A percentile compares a stretch with the other conserved stretches of the same genome.
phyloP scores from a whole-genome alignment of 768 basidiomycete genomes.

The Hygrophorus russula region DNA sequence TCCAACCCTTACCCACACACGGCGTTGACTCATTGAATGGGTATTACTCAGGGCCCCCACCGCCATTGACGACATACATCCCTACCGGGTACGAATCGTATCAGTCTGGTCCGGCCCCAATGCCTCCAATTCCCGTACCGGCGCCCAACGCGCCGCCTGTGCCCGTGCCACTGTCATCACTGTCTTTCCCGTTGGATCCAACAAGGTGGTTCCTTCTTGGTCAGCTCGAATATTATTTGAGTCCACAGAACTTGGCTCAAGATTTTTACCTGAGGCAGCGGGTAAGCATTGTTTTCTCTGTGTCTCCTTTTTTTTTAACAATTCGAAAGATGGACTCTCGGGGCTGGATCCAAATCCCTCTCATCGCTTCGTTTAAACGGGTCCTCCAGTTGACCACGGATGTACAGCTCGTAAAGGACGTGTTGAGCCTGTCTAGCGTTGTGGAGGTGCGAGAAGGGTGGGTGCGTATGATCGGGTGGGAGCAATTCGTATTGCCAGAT shows the following conservation, averaged over 20 bases:
- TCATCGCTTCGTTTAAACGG: conserved; percentile 85
- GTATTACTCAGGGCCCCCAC: conserved; percentile 16
- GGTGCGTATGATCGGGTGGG: conserved; percentile 66
- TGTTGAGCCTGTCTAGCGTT: conserved; percentile 50
- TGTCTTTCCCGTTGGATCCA: conserved; percentile 52
- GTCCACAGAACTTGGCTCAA: conserved; percentile 80
- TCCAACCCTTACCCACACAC: conserved; percentile 17
- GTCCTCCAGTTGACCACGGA: conserved; percentile 57
- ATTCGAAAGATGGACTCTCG: conserved; percentile 69
- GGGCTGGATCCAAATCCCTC: conserved; percentile 76
- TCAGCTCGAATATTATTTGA: conserved; percentile 89
- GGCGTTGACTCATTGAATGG: conserved; percentile 12
- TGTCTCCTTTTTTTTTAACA: conserved; percentile 1
- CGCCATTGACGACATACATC: conserved; percentile 16
- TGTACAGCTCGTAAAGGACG: conserved; percentile 52
- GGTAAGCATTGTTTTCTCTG: conserved; percentile 31
- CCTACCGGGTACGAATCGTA: conserved; percentile 19
- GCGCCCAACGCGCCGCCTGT: conserved; percentile 20
- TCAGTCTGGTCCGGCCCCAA: conserved; percentile 5
- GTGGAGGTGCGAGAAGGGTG: conserved; percentile 60
- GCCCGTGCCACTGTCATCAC: conserved; percentile 32
- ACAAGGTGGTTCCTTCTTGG: conserved; percentile 61
- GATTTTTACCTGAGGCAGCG: conserved; percentile 74
- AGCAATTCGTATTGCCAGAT: conserved; percentile 49
- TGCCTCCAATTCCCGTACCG: conserved; percentile 14